These are phyloP conservation scores for Podaxis sp. DNA, from an alignment of 768 basidiomycete species.

Conservation along the genomic window DNA sequence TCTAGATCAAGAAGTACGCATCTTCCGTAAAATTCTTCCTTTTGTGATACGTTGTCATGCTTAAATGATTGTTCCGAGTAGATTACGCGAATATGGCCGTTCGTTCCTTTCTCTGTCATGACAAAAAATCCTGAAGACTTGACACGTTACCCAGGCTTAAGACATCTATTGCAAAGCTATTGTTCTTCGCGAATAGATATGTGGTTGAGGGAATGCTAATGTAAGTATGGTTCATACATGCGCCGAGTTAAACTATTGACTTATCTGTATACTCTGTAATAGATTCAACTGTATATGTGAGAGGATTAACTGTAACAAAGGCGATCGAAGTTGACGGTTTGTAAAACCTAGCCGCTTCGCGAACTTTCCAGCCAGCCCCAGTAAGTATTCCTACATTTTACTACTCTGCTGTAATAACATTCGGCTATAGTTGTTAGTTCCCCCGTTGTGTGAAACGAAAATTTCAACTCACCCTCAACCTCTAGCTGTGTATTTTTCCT, in stretches of 20 bases:
- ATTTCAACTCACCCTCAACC: background rate
- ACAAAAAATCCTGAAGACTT: background rate
- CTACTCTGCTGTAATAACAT: background rate
- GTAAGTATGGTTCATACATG: conserved; percentile 15
- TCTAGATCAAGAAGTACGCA: conserved; percentile 23
- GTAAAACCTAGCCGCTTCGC: conserved; percentile 19
- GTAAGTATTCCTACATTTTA: conserved; percentile 5
- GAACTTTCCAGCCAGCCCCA: conserved; percentile 16
- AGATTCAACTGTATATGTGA: conserved; percentile 30
- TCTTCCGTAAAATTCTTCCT: background rate
- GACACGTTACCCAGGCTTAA: conserved; percentile 17
- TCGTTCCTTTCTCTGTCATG: background rate
- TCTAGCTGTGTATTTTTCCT: conserved; percentile 28
- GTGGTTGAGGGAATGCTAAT: conserved; percentile 26
- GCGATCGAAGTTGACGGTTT: background rate
- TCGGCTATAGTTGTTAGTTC: background rate
- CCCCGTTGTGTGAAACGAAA: background rate
- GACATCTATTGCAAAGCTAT: conserved; percentile 22
- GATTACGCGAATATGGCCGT: conserved; percentile 25
- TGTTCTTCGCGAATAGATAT: conserved; percentile 28
- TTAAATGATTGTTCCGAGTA: background rate
- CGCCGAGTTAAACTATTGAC: background rate
- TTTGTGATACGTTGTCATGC: background rate
- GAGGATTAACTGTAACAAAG: background rate
- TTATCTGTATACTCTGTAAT: background rate